phyloP scores from a whole-genome alignment of 371 early-diverging fungal genomes.

The Mortierella sp. region DNA sequence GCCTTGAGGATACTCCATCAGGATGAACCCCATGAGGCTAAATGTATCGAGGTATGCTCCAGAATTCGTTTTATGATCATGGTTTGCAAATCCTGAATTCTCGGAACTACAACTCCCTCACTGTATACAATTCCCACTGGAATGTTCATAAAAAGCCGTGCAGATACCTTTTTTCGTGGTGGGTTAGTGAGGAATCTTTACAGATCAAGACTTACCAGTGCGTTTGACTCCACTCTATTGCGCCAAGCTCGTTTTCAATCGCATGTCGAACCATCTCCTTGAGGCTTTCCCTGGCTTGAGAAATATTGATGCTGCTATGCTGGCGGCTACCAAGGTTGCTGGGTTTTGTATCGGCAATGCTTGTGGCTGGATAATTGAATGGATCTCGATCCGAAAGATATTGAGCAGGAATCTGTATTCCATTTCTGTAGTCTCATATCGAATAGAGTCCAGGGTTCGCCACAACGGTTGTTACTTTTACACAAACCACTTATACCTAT shows the following conservation, averaged over 20 bases:
- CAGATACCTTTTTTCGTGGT: not conserved
- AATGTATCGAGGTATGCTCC: slow-evolving; percentile 13
- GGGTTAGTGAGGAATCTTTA: no score
- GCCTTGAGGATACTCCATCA: slow-evolving; percentile 18
- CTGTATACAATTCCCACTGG: slow-evolving; percentile 9
- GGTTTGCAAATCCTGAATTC: slow-evolving; percentile 20
- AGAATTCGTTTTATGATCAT: not conserved
- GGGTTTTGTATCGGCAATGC: not conserved
- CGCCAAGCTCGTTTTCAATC: slow-evolving; percentile 43
- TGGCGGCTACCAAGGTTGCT: not conserved
- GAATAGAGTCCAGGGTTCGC: not conserved
- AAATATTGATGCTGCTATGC: not conserved
- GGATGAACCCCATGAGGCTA: slow-evolving; percentile 28
- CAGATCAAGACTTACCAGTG: slow-evolving; percentile 14
- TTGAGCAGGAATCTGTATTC: slow-evolving; percentile 19
- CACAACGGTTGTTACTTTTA: not conserved
- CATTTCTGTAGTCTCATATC: not conserved
- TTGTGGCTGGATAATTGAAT: slow-evolving; percentile 23
- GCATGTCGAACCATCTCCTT: slow-evolving; percentile 19
- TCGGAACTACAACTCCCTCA: not conserved
- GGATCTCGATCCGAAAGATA: slow-evolving; percentile 8
- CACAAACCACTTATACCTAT: not conserved
- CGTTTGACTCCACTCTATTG: slow-evolving; percentile 20
- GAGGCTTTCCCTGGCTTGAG: not conserved
- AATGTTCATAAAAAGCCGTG: no score